These are phyloP conservation scores for Inga laurina DNA, from an alignment of 306 rosid genomes.

Conservation along the genomic window DNA sequence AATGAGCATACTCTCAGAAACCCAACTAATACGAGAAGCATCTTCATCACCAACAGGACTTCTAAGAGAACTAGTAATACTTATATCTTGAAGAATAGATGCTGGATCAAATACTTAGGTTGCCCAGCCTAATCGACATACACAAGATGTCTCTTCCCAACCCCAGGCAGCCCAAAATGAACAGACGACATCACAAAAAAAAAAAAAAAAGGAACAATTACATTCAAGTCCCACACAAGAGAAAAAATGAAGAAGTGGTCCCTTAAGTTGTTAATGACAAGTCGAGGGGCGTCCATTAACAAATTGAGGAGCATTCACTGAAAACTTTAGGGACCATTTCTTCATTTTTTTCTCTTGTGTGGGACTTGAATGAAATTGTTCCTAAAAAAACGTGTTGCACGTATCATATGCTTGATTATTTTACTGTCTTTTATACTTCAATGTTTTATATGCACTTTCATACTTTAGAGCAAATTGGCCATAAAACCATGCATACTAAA, in stretches of 20 bases:
- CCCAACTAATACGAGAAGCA: slow-evolving; percentile 50
- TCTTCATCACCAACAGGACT: slow-evolving; percentile 66
- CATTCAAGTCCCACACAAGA: too few relatives aligned
- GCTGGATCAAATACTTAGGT: slow-evolving; percentile 90
- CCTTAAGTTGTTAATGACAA: too few relatives aligned
- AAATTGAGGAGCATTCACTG: too few relatives aligned
- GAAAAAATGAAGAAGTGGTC: too few relatives aligned
- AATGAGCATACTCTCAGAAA: slow-evolving; percentile 56
- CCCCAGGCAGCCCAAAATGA: too few relatives aligned
- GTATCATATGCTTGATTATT: not conserved
- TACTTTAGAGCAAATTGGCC: not conserved
- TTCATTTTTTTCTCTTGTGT: too few relatives aligned
- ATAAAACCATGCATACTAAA: not conserved
- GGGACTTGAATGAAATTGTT: too few relatives aligned
- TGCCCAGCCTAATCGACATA: slow-evolving; percentile 98
- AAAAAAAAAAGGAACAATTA: too few relatives aligned
- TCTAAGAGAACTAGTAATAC: slow-evolving; percentile 65
- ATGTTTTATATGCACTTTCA: not conserved
- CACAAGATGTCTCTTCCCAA: slow-evolving; percentile 48
- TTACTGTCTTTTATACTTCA: not conserved
- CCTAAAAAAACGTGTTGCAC: not conserved
- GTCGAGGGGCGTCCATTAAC: too few relatives aligned
- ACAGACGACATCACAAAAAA: too few relatives aligned
- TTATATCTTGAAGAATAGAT: slow-evolving; percentile 76
- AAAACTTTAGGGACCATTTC: too few relatives aligned